phyloP scores from a whole-genome alignment of 345 rosid genomes.

The Populus davidiana region DNA sequence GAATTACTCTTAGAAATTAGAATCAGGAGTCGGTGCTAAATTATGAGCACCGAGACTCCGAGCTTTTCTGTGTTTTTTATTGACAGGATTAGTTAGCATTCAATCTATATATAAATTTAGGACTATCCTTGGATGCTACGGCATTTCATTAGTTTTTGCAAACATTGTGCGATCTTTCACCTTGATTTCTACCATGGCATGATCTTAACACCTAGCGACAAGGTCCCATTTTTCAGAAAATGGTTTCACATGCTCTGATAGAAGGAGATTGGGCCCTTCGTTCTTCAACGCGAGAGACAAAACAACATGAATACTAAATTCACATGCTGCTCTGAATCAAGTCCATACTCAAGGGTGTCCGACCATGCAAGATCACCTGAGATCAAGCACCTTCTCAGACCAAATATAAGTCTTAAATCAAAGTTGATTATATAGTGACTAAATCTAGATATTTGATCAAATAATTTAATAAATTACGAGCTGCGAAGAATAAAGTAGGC shows the following conservation, averaged over 20 bases:
- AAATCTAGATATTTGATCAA: too few species aligned
- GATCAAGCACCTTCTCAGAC: not conserved
- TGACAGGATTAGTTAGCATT: not conserved
- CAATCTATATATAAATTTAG: not conserved
- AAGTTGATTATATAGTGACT: too few species aligned
- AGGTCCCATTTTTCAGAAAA: not conserved
- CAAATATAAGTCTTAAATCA: not conserved
- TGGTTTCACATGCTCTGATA: not conserved
- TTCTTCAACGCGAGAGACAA: not conserved
- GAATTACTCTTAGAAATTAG: too few species aligned
- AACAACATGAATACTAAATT: not conserved
- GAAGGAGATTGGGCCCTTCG: not conserved
- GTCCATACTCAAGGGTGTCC: not conserved
- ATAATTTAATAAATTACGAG: too few species aligned
- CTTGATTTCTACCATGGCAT: not conserved
- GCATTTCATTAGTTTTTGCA: not conserved
- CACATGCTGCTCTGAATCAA: slow-evolving; percentile 12
- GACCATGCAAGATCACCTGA: not conserved
- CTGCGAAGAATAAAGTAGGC: too few species aligned
- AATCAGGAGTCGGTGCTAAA: too few species aligned
- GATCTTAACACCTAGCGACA: not conserved
- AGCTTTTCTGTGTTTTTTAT: too few species aligned
- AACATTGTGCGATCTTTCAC: not conserved
- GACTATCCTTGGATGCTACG: not conserved
- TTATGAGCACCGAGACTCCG: too few species aligned